phyloP scores from a whole-genome alignment of 78 protist species.

The Neovahlkampfia damariscottae region DNA sequence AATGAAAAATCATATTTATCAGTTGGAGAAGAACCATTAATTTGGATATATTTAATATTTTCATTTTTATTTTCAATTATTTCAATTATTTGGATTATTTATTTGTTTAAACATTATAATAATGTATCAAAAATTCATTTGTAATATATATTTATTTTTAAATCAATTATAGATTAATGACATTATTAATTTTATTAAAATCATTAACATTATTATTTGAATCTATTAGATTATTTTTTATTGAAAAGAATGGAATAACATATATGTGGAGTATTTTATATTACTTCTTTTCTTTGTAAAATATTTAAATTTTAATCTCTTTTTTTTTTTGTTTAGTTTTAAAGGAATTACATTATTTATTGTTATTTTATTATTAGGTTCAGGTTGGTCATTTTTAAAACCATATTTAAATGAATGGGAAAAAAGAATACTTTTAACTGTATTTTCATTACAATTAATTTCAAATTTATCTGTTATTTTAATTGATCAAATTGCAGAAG shows the following conservation, averaged over 20 bases:
- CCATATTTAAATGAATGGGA: conserved; percentile 58
- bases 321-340: too few species aligned
- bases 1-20: not conserved
- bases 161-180: conserved; percentile 12
- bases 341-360: conserved; percentile 60
- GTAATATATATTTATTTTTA: not conserved
- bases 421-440: conserved; percentile 50
- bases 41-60: not conserved
- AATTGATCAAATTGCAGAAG: conserved; percentile 59
- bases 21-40: not conserved
- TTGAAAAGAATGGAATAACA: not conserved
- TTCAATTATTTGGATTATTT: not conserved
- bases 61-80: not conserved
- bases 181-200: conserved; percentile 3
- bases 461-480: conserved; percentile 60
- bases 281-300: conserved; percentile 13
- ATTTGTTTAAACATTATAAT: not conserved
- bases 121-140: not conserved
- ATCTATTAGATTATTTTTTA: not conserved
- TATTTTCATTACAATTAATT: conserved; percentile 60
- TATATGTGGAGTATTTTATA: conserved; percentile 1
- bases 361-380: conserved; percentile 60
- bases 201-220: conserved; percentile 16
- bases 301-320: too few species aligned
- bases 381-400: conserved; percentile 68